These are phyloP conservation scores for Silene uniflora DNA, from an alignment of 148 eudicot species.

Conservation along the genomic window DNA sequence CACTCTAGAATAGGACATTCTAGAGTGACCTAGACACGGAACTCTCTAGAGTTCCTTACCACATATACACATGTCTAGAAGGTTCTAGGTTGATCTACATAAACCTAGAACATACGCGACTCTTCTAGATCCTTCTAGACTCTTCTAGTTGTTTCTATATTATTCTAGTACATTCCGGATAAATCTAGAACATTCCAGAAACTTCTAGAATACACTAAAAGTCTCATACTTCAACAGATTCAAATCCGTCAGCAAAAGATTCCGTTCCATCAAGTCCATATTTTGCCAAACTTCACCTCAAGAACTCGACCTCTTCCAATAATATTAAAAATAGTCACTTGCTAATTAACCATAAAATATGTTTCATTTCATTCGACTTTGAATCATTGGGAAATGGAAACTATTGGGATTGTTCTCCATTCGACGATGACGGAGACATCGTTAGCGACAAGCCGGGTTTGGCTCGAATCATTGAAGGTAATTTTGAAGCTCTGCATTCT, in stretches of 20 bases:
- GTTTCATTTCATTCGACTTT: constrained; percentile 5
- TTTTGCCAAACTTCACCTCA: not conserved
- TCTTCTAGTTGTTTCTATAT: too few species aligned
- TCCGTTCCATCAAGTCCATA: not conserved
- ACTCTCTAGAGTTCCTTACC: too few species aligned
- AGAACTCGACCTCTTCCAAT: not conserved
- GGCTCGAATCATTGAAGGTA: not conserved
- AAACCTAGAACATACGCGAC: too few species aligned
- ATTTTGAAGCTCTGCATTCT: not conserved
- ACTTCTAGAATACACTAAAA: too few species aligned
- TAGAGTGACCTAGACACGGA: too few species aligned
- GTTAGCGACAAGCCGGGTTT: not conserved
- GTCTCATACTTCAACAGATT: too few species aligned
- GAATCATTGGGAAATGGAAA: not conserved
- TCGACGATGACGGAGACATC: not conserved
- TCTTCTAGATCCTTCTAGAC: too few species aligned
- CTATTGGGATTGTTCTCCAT: constrained; percentile 1
- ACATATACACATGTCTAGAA: too few species aligned
- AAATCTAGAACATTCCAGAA: too few species aligned
- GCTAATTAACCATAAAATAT: not conserved
- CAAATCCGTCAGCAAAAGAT: constrained; percentile 4
- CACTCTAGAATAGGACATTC: too few species aligned
- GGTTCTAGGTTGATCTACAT: too few species aligned
- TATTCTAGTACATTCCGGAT: too few species aligned
- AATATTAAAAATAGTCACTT: not conserved